Base-by-base conservation (phyloP, 2,329 filamentous ascomycete species). In the Thielaviopsis musarum region DNA sequence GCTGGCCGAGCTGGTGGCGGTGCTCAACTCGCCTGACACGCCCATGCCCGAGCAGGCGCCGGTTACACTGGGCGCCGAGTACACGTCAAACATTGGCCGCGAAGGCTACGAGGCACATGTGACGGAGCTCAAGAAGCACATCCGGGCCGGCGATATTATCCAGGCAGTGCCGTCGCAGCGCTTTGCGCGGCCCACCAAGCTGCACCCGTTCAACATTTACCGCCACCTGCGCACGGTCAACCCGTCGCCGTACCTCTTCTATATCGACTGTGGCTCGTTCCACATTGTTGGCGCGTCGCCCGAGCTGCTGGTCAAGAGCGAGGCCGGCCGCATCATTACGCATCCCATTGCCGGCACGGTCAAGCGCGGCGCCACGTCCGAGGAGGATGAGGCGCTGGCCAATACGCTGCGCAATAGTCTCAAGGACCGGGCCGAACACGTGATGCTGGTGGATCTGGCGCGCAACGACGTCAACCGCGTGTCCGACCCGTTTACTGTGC, bases 171-270 rank as follows among this genome's bases (percentile, higher is more conserved):
- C 93, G 1, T 96, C 90, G 51, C 93, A 98, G 73, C 83, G 93
- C 57, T 88, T 97, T 68, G 85, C 91, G 7, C 82, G 91, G 28
- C 91, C 91, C 15, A 98, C 93, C 2, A 83, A 82, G 59, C 77
- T 98, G 52, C 93, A 98, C 71, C 91, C 93, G 0, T 98, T 97
- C 78, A 98, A 97, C 75, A 88, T 98, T 67, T 98, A 97, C 77
- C 84, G 91, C 59, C 89, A 95, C 70, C 79, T 98, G 45, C 88
- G 93, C 63, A 95, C 89, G n/a, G 88, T 97, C 67, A 98, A 98
- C 70, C 93, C 93, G 0, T 95, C 90, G 9, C 93, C 93, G 0
- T 98, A 98, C 72, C 82, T 98, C 41, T 98, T 98, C 77, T 98
- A 91, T 73, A 82, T 98, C 63, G 84, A 93, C 70, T 97, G 91